Conservation (phyloP, 768 basidiomycete species). For the Trametes cinnabarina region DNA sequence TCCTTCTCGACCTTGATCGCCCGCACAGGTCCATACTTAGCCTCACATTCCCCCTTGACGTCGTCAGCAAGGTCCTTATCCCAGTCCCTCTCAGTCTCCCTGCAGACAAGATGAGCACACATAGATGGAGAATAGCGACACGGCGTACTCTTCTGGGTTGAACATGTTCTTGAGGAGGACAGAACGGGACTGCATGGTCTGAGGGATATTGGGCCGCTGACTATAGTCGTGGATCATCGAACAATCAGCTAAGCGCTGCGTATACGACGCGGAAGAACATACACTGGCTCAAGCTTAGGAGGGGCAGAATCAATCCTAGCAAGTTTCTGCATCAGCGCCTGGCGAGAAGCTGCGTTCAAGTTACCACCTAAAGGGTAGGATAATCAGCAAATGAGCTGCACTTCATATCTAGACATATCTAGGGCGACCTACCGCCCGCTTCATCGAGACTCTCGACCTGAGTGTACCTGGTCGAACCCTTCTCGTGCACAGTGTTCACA, state of each 20-base stretch:
- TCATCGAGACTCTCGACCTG: constrained; percentile 85
- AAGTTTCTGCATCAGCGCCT: constrained; percentile 99
- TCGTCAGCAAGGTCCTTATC: constrained; percentile 95
- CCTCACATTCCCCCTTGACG: constrained; percentile 90
- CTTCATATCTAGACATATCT: not conserved
- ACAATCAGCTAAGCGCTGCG: not conserved
- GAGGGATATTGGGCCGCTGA: constrained; percentile 74
- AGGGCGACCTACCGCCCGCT: constrained; percentile 69
- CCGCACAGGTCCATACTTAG: constrained; percentile 83
- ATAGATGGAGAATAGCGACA: not conserved
- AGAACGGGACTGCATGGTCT: constrained; percentile 85
- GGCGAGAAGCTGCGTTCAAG: constrained; percentile 96
- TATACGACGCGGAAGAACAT: constrained; percentile 26
- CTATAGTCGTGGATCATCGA: constrained; percentile 39
- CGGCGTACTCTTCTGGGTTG: constrained; percentile 47
- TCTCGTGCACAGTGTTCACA: constrained; percentile 91
- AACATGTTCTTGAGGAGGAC: constrained; percentile 96
- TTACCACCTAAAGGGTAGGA: constrained; percentile 68
- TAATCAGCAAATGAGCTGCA: not conserved
- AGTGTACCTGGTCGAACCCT: constrained; percentile 74
- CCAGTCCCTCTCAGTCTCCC: constrained; percentile 96
- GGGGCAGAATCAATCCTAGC: constrained; percentile 82
- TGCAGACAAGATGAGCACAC: constrained; percentile 32
- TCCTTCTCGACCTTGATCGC: constrained; percentile 94
- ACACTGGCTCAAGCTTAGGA: constrained; percentile 60